Conservation (phyloP, 2,329 filamentous ascomycete genomes). For the Alternaria triticina region DNA sequence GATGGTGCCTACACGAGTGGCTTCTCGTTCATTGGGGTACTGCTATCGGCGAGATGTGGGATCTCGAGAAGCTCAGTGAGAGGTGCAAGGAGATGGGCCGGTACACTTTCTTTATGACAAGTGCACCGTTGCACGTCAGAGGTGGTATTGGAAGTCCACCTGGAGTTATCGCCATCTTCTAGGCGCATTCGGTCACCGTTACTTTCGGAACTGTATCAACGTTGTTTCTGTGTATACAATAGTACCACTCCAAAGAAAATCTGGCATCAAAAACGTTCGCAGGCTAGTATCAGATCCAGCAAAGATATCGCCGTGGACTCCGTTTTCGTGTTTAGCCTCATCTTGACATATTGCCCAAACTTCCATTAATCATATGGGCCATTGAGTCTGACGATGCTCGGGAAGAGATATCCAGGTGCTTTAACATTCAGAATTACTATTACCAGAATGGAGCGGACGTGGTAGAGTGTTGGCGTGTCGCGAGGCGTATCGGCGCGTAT, state of each 20-base stretch:
- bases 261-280: background rate
- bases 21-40: constrained; percentile 38
- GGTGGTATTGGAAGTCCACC: constrained; percentile 51
- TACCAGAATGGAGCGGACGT: fast-evolving
- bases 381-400: background rate
- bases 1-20: constrained; percentile 46
- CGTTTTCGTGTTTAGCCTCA: background rate
- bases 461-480: background rate
- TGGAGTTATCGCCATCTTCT: constrained; percentile 45
- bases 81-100: constrained; percentile 61
- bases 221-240: fast-evolving
- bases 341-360: background rate
- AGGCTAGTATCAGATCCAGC: background rate
- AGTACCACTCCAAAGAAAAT: background rate
- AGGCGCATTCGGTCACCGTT: background rate
- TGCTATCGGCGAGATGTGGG: constrained; percentile 48
- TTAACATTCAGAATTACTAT: background rate
- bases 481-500: background rate
- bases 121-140: constrained; percentile 64
- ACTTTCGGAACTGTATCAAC: background rate
- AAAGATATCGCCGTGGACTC: background rate
- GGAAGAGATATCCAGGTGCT: background rate
- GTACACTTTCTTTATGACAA: constrained; percentile 68
- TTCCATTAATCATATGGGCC: background rate
- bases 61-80: constrained; percentile 58